phyloP scores from a whole-genome alignment of 768 basidiomycete genomes.

The Pleurotus ostreatus region DNA sequence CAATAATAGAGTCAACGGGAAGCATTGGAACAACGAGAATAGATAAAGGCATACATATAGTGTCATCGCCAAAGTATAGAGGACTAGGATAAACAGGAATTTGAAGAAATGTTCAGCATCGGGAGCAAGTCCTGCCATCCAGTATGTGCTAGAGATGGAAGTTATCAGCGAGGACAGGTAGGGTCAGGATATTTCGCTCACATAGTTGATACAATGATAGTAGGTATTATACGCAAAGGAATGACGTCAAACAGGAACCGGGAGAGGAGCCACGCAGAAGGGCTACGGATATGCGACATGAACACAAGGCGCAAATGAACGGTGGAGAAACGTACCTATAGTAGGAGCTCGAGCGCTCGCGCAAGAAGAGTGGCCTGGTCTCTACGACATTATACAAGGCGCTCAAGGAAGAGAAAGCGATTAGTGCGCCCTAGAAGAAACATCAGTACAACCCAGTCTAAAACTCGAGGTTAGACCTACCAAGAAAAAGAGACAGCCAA shows the following conservation, averaged over 20 bases:
- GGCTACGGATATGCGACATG: slow-evolving; percentile 36
- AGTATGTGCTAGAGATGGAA: slow-evolving; percentile 60
- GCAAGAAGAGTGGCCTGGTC: slow-evolving; percentile 80
- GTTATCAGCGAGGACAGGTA: slow-evolving; percentile 8
- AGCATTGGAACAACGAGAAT: neutral
- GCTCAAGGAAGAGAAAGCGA: slow-evolving; percentile 89
- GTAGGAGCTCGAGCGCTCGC: slow-evolving; percentile 81
- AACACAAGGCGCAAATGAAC: neutral
- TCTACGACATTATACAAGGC: slow-evolving; percentile 87
- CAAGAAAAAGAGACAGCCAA: slow-evolving; percentile 95
- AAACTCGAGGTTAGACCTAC: slow-evolving; percentile 31
- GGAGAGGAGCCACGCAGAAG: slow-evolving; percentile 88
- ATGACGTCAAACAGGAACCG: slow-evolving; percentile 86
- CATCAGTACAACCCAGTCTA: slow-evolving; percentile 3
- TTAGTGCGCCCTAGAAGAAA: slow-evolving; percentile 66
- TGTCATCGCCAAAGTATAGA: slow-evolving; percentile 83
- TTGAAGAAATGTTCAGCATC: slow-evolving; percentile 90
- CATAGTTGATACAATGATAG: slow-evolving; percentile 83
- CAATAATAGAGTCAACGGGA: neutral
- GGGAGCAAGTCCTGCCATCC: slow-evolving; percentile 89
- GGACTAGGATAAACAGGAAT: slow-evolving; percentile 83
- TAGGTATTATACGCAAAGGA: slow-evolving; percentile 85
- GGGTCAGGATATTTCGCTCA: slow-evolving; percentile 29
- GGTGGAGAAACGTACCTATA: slow-evolving; percentile 54
- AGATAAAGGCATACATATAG: slow-evolving; percentile 58